Base-by-base conservation (phyloP, 345 rosid genomes). In the Pistacia vera region DNA sequence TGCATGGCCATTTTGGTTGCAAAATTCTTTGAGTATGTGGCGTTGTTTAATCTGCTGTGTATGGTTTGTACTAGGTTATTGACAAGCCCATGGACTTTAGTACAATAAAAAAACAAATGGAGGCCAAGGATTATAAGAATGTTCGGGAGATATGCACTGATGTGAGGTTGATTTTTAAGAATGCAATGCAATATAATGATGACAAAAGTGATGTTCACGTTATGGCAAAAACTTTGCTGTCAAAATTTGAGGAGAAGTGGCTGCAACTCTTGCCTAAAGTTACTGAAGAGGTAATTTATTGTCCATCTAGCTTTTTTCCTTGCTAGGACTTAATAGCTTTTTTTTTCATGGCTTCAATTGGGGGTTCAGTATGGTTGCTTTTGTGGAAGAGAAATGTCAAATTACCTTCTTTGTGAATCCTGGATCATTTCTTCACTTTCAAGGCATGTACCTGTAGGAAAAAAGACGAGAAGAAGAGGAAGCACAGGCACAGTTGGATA, bases 71-170 rank as follows among this genome's bases (percentile, higher is more conserved):
- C 51, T 69, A 86, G 91, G 83, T 96, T 77, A 91, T 93, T 79
- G 97, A 95, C 74, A 91, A 90, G 85, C 98, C 99, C n/a, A 95
- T 95, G 97, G 99, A 95, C 84, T 90, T 95, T 63, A 77, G 87
- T 80, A 95, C 97, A 0, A 90, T 95, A 78, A 93, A 91, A 82
- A 90, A 84, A 76, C 90, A 89, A 80, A 89, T 92, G 94, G 98
- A 95, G 86, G 96, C 92, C 48, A 93, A 89, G 81, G 92, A 90
- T 41, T 95, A 95, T 80, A 92, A 84, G 85, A 88, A 90, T 83
- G 93, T 93, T 58, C 75, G 90, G 77, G 97, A 91, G 77, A 88
- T 93, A 70, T 88, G 85, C 79, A 86, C 93, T 54, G 97, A 95
- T 84, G 91, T 95, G 84, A 89, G 92, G 51, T 81, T 93, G 70